A percentile compares a stretch with the other conserved stretches of the same genome.
Evolutionary conservation across 2,329 filamentous ascomycete genomes (phyloP).

Genomic region (Dothistroma pini): DNA sequence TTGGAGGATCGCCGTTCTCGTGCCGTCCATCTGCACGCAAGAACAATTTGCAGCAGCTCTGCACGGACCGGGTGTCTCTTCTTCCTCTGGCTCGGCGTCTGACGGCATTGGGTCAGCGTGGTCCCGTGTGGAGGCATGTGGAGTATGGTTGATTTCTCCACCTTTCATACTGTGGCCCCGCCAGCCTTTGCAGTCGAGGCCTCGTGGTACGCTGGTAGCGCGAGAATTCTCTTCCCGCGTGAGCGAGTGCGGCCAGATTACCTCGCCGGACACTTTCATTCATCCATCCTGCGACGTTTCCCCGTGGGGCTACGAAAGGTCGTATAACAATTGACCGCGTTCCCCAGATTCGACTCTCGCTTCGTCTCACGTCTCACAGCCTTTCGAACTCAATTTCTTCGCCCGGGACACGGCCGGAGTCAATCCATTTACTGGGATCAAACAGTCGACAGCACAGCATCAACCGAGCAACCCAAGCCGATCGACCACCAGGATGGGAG

Average conservation of each 20-base stretch:
- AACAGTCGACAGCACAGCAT: not conserved
- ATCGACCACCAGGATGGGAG: constrained; percentile 30
- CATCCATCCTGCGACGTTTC: constrained; percentile 10
- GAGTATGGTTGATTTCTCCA: constrained; percentile 1
- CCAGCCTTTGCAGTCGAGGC: constrained; percentile 3
- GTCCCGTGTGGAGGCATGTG: constrained; percentile 1
- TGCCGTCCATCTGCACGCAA: not conserved
- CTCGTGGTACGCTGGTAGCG: constrained; percentile 8
- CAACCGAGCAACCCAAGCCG: not conserved
- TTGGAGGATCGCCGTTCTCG: not conserved
- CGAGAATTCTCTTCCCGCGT: constrained; percentile 20
- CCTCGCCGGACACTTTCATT: constrained; percentile 12
- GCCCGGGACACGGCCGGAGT: not conserved
- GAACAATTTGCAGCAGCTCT: not conserved
- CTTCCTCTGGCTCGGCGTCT: constrained; percentile 4
- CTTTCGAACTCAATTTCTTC: not conserved
- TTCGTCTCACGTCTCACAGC: not conserved
- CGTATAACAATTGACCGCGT: constrained; percentile 4
- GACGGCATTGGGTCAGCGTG: constrained; percentile 3
- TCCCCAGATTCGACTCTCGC: not conserved
- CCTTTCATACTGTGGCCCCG: constrained; percentile 3
- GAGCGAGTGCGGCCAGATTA: not conserved
- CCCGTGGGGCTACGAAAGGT: constrained; percentile 5
- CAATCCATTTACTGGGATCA: not conserved
- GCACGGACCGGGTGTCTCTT: not conserved